Conservation (phyloP, 306 rosid species). For the Carpinus fangiana region DNA sequence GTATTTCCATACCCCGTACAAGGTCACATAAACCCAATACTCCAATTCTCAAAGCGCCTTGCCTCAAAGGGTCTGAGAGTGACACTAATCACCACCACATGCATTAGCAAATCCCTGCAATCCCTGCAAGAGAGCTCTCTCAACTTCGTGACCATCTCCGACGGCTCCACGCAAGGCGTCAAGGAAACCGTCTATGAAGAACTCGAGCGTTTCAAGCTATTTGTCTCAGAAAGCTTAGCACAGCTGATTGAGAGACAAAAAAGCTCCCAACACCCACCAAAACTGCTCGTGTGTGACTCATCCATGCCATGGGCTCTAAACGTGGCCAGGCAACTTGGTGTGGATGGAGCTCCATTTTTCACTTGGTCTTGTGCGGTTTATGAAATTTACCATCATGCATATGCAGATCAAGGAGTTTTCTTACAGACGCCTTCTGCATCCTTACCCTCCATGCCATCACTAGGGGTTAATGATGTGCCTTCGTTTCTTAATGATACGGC, state of each 20-base stretch:
- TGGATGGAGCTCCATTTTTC: not conserved
- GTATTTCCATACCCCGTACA: constrained; percentile 27
- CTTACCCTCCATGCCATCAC: constrained; percentile 20
- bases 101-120: constrained; percentile 1
- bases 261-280: not conserved
- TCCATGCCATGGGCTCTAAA: not conserved
- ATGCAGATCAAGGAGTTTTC: not conserved
- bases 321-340: not conserved
- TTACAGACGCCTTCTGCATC: not conserved
- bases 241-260: not conserved
- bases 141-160: constrained; percentile 21
- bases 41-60: constrained; percentile 33
- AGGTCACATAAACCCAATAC: constrained; percentile 40
- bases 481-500: not conserved
- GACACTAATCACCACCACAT: constrained; percentile 17
- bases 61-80: constrained; percentile 26
- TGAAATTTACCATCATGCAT: not conserved
- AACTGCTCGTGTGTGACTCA: not conserved
- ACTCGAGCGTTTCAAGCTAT: not conserved
- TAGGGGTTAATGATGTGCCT: constrained; percentile 9
- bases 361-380: not conserved
- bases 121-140: not conserved
- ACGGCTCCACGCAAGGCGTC: not conserved
- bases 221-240: not conserved
- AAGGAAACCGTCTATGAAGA: too few relatives aligned